Evolutionary conservation across 768 basidiomycete species (phyloP).

Genomic region (Lepiota subincarnata): DNA sequence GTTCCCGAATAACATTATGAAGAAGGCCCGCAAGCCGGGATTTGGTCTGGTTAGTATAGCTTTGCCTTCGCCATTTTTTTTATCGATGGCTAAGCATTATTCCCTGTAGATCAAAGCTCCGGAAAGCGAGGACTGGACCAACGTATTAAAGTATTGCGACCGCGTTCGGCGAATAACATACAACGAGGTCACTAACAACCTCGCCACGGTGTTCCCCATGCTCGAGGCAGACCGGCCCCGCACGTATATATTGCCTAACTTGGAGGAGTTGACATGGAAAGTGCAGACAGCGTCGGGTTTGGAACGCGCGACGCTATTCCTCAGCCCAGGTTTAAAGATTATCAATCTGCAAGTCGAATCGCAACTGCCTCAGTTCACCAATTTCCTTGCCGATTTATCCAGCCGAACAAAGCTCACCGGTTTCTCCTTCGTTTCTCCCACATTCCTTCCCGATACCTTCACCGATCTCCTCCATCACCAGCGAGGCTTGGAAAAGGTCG

Average conservation of each 20-base stretch:
- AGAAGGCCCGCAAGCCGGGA: constrained; percentile 67
- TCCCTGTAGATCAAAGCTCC: constrained; percentile 50
- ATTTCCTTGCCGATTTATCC: constrained; percentile 63
- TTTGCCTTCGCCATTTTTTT: background rate
- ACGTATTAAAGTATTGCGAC: constrained; percentile 60
- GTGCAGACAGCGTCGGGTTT: constrained; percentile 63
- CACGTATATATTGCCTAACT: constrained; percentile 63
- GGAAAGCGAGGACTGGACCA: constrained; percentile 66
- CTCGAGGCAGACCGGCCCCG: constrained; percentile 62
- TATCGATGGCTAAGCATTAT: background rate
- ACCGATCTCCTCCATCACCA: constrained; percentile 62
- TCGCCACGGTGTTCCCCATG: constrained; percentile 63
- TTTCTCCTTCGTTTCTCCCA: constrained; percentile 68
- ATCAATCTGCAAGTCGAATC: constrained; percentile 62
- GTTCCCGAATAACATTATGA: constrained; percentile 65
- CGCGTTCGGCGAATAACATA: constrained; percentile 68
- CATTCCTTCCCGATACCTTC: constrained; percentile 66
- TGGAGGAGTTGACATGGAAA: constrained; percentile 69
- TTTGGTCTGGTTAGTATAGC: constrained; percentile 65
- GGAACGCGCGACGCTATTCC: constrained; percentile 60
- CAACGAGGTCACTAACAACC: constrained; percentile 60
- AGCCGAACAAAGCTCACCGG: constrained; percentile 58
- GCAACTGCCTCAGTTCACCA: constrained; percentile 50
- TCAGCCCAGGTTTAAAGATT: constrained; percentile 57
- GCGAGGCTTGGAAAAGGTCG: constrained; percentile 53